Conservation (phyloP, 345 rosid genomes). For the Aquilaria malaccensis region DNA sequence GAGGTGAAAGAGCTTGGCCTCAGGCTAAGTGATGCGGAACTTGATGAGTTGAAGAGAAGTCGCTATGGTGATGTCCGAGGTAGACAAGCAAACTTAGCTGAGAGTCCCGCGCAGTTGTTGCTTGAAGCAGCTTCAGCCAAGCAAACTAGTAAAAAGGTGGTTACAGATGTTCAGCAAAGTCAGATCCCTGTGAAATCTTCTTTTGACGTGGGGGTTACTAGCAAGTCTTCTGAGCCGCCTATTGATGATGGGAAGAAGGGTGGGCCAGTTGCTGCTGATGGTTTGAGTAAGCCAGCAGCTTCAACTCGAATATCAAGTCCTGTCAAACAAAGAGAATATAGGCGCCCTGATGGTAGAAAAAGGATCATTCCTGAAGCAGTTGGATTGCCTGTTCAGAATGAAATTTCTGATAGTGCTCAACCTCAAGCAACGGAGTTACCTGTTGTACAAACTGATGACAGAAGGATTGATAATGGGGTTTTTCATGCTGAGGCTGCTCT, state of each 20-base stretch:
- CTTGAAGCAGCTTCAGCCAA: conserved; percentile 92
- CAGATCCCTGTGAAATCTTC: conserved; percentile 47
- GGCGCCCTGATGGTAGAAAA: conserved; percentile 97
- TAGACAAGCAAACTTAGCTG: conserved; percentile 83
- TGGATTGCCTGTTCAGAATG: conserved; percentile 64
- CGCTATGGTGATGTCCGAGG: conserved; percentile 97
- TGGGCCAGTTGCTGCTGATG: conserved; percentile 38
- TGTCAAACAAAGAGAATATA: conserved; percentile 87
- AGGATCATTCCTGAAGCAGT: conserved; percentile 98
- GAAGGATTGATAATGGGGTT: conserved; percentile 41
- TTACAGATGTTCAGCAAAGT: conserved; percentile 51
- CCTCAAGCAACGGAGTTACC: conserved; percentile 38
- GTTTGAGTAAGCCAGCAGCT: conserved; percentile 39
- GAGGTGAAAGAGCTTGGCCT: conserved; percentile 77
- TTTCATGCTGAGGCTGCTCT: conserved; percentile 31
- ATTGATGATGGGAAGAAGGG: conserved; percentile 45
- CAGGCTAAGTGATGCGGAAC: conserved; percentile 65
- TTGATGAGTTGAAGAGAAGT: conserved; percentile 81
- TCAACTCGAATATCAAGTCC: conserved; percentile 61
- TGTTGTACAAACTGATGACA: conserved; percentile 25
- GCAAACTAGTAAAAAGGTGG: conserved; percentile 54
- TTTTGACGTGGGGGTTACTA: conserved; percentile 31
- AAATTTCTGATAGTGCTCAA: conserved; percentile 27
- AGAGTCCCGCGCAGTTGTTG: conserved; percentile 87
- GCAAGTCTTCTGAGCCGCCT: conserved; percentile 51